These are phyloP conservation scores for Blastobotrys terrestris DNA, from an alignment of 805 yeast species.

Conservation along the genomic window DNA sequence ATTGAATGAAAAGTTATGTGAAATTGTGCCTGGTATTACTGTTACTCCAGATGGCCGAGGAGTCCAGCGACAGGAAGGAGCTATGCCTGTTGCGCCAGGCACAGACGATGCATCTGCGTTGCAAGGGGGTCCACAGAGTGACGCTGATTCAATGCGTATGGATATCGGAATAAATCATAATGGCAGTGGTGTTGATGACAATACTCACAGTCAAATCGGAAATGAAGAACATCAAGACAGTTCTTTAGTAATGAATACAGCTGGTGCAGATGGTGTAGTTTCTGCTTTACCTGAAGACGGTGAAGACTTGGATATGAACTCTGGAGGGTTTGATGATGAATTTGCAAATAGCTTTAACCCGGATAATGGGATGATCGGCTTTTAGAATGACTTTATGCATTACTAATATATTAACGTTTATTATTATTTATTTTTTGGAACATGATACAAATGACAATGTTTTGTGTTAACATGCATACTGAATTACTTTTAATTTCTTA, in stretches of 20 bases:
- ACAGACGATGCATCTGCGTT: too few relatives aligned
- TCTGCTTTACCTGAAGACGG: not conserved
- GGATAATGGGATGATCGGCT: not conserved
- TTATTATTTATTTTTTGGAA: too few relatives aligned
- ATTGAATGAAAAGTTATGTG: slow-evolving; percentile 8
- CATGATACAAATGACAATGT: too few relatives aligned
- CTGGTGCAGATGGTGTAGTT: not conserved
- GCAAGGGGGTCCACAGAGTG: too few relatives aligned
- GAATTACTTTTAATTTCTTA: too few relatives aligned
- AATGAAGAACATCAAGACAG: not conserved
- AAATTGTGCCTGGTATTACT: not conserved
- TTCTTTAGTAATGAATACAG: not conserved
- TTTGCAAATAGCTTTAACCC: not conserved
- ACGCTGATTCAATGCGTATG: not conserved
- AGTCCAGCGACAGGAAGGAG: not conserved
- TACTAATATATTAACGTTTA: not conserved
- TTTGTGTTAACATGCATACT: too few relatives aligned
- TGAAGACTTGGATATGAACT: not conserved
- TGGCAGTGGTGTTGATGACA: not conserved
- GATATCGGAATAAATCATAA: not conserved
- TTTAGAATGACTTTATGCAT: not conserved
- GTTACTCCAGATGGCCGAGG: not conserved
- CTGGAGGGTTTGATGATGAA: not conserved
- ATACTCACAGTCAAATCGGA: not conserved
- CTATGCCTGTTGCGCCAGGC: too few relatives aligned